phyloP scores from a whole-genome alignment of 306 rosid genomes.

The Malus sylvestris region DNA sequence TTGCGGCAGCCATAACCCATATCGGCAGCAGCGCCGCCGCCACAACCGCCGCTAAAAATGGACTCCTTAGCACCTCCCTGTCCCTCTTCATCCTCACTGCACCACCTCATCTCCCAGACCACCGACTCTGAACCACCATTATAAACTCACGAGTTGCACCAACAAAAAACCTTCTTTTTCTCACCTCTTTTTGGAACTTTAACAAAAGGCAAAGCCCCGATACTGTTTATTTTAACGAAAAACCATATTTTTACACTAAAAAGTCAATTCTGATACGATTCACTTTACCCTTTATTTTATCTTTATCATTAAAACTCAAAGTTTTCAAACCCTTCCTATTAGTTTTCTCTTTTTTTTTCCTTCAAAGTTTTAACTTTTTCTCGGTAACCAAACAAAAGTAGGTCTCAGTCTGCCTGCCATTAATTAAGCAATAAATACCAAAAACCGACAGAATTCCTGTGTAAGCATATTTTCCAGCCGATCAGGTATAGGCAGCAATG shows the following conservation, averaged over 20 bases:
- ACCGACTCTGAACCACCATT: background rate
- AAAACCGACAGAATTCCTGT: background rate
- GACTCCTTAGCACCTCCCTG: slow-evolving; percentile 8
- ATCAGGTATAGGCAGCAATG: background rate
- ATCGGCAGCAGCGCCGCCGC: slow-evolving; percentile 18
- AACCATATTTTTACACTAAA: too few species aligned
- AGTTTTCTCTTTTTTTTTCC: too few species aligned
- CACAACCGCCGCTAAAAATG: background rate
- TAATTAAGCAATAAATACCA: background rate
- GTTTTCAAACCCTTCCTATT: too few species aligned
- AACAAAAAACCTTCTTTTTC: background rate
- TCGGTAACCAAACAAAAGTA: background rate
- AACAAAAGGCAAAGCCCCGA: too few species aligned
- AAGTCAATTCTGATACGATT: too few species aligned
- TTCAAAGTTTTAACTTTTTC: background rate
- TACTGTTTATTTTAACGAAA: too few species aligned
- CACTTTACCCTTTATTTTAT: too few species aligned
- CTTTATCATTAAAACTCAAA: too few species aligned
- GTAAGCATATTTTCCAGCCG: background rate
- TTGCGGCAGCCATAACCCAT: slow-evolving; percentile 25
- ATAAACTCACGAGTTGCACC: background rate
- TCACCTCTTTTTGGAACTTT: too few species aligned
- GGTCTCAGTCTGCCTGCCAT: too few species aligned
- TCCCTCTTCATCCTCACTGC: background rate
- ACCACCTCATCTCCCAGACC: background rate